These are phyloP conservation scores for Colletotrichum sp. DNA, from an alignment of 2,329 filamentous ascomycete species.

Conservation along the genomic window DNA sequence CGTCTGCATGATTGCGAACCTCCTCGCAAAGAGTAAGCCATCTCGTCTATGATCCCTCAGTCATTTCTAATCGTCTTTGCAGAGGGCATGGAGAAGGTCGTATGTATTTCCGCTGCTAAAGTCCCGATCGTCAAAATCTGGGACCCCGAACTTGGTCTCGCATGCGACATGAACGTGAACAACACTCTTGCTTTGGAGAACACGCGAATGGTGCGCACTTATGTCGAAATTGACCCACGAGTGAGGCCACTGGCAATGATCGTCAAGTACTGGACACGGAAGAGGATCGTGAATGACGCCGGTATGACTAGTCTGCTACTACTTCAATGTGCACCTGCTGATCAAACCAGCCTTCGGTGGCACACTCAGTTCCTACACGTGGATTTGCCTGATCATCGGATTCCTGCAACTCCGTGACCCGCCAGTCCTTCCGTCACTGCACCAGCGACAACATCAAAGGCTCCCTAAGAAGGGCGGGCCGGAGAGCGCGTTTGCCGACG, in stretches of 20 bases:
- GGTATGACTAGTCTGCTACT: constrained; percentile 61
- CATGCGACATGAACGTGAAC: constrained; percentile 99
- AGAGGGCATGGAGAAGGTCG: constrained; percentile 97
- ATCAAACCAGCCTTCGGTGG: constrained; percentile 75
- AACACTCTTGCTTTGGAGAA: constrained; percentile 95
- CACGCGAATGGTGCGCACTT: constrained; percentile 96
- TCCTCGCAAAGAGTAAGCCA: constrained; percentile 80
- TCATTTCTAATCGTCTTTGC: constrained; percentile 29
- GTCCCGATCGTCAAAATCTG: constrained; percentile 99
- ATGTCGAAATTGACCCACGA: constrained; percentile 89
- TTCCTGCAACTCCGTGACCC: constrained; percentile 89
- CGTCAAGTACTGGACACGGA: constrained; percentile 96
- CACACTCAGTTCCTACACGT: constrained; percentile 96
- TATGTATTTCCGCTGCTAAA: constrained; percentile 93
- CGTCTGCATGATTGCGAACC: constrained; percentile 88
- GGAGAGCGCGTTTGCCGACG: constrained; percentile 83
- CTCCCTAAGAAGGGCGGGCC: constrained; percentile 63
- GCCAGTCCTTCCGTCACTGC: constrained; percentile 83
- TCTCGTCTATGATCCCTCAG: no score
- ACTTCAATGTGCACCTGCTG: constrained; percentile 16
- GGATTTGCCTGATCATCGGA: constrained; percentile 98
- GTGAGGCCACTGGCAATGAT: constrained; percentile 95
- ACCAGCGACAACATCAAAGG: constrained; percentile 71
- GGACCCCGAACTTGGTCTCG: constrained; percentile 88
- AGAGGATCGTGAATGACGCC: constrained; percentile 92